Conservation (phyloP, 495 filamentous ascomycete genomes). For the Aspergillus indologenus region DNA sequence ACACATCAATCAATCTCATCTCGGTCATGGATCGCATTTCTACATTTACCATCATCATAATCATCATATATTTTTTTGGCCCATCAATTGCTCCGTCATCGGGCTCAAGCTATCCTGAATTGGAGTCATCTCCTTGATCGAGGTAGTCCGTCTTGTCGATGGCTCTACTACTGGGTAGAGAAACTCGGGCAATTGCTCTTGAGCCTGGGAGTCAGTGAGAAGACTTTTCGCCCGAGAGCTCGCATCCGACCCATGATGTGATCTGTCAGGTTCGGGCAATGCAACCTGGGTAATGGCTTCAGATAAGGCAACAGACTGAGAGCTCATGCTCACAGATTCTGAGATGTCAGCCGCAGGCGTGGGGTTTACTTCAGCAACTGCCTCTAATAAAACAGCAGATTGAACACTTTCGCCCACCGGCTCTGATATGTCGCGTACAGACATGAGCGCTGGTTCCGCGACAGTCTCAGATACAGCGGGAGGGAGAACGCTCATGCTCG, state of each 20-base stretch:
- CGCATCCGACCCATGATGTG: not conserved
- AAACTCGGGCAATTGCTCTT: not conserved
- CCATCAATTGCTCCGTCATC: not conserved
- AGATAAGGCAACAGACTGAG: not conserved
- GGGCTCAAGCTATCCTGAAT: not conserved
- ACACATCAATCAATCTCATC: conserved; percentile 12
- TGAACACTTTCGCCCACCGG: not conserved
- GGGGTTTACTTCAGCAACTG: not conserved
- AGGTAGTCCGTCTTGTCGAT: not conserved
- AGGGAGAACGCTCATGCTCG: not conserved
- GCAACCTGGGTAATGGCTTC: not conserved
- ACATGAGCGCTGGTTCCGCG: not conserved
- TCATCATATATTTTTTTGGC: conserved; percentile 6
- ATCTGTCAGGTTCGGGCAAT: not conserved
- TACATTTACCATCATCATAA: not conserved
- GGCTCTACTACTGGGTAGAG: not conserved
- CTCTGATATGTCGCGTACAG: not conserved
- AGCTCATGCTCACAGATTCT: not conserved
- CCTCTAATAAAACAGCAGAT: not conserved
- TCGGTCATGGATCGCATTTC: conserved; percentile 18
- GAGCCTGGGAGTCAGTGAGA: not conserved
- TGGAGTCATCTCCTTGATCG: not conserved
- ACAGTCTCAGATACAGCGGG: not conserved
- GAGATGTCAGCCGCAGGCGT: not conserved
- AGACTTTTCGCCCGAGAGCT: not conserved